phyloP scores from a whole-genome alignment of 441 rosid genomes.

The Populus hybrid region DNA sequence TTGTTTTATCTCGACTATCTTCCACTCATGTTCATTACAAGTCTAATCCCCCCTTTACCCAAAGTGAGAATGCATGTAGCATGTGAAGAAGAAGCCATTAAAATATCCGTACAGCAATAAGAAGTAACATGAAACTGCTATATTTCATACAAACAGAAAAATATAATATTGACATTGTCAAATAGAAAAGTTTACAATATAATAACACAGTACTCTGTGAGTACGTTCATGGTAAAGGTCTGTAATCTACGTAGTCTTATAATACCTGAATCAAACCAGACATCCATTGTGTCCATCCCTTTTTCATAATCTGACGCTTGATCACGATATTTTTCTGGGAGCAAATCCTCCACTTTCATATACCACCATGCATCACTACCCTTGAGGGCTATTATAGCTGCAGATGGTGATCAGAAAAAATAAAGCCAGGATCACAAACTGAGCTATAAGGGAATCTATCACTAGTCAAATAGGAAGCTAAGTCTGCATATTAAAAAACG shows the following conservation, averaged over 20 bases:
- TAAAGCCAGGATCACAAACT: constrained; percentile 5
- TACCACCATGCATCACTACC: constrained; percentile 99
- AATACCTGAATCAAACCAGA: constrained; percentile 98
- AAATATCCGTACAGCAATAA: background rate
- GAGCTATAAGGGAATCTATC: background rate
- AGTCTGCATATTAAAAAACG: background rate
- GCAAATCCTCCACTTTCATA: constrained; percentile 82
- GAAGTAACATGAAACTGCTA: background rate
- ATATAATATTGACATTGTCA: background rate
- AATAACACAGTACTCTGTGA: background rate
- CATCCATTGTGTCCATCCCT: constrained; percentile 99
- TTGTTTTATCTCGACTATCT: background rate
- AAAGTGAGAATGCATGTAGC: background rate
- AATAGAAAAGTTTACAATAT: background rate
- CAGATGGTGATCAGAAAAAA: constrained; percentile 16
- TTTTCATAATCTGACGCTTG: constrained; percentile 80
- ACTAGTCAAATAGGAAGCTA: background rate
- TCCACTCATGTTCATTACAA: background rate
- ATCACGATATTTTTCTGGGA: constrained; percentile 74
- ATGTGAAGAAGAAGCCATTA: background rate
- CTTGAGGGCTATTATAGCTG: constrained; percentile 78
- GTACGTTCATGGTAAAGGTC: background rate
- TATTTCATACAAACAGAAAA: background rate
- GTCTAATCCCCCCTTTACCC: background rate
- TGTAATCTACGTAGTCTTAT: background rate